Base-by-base conservation (phyloP, 129 eudicot genomes). In the Lactuca saligna region DNA sequence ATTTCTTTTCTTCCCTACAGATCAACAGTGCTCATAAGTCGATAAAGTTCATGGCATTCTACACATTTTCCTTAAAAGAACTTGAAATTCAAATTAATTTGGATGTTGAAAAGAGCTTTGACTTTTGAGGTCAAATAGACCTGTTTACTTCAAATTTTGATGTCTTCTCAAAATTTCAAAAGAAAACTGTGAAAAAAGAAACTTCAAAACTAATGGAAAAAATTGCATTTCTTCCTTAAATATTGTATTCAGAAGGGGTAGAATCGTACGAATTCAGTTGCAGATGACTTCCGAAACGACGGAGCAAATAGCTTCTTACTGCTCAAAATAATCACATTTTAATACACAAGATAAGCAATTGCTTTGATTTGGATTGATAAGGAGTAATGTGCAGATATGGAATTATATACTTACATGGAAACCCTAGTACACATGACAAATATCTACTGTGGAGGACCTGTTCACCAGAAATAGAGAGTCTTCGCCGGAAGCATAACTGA, bases 391-490 rank as follows among this genome's bases (percentile, higher is more conserved):
- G 15, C 8, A 61, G 8, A 38, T 6, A 51, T 51, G 38, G 70
- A 62, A 61, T 4, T 8, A 17, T 39, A 61, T 35, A 65, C 73
- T 75, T 66, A 67, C 74, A 58, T 16, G 29, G 68, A 37, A 75
- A 68, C 68, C 74, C 73, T 66, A 75, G 54, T 63, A 66, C 74
- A 75, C 79, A 75, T 75, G 42, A 66, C 79, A 66, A 44, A 44
- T 58, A 25, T 44, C n/a, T 15, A 75, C 51, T 37, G 65, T 46
- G 31, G 49, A 0, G 60, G 49, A 41, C 55, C 3, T 31, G 58
- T 17, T 64, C 38, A 55, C 25, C 37, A 6, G 70, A 54, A 2
- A 41, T 39, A 38, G 4, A 25, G 32, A 63, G 6, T 33, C 17
- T 33, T 6, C 15, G 39, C 29, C 63, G 54, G 41, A 2, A 53